phyloP scores from a whole-genome alignment of 805 yeast species.

The Candida namnaoensis region DNA sequence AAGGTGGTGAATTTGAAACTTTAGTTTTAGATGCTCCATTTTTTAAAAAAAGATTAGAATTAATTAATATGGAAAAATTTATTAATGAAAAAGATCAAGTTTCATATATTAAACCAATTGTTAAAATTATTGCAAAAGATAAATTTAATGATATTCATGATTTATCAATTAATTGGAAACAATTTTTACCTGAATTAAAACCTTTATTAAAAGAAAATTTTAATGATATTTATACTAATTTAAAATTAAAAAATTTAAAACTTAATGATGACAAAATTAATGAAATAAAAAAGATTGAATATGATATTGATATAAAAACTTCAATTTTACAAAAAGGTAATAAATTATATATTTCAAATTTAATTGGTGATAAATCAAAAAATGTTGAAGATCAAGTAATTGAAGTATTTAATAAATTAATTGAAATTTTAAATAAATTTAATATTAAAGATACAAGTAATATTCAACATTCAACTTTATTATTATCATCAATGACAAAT shows the following conservation, averaged over 20 bases:
- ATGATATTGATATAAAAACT: not conserved
- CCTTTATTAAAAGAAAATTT: slow-evolving; percentile 32
- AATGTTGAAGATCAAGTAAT: slow-evolving; percentile 34
- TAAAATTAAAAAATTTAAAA: too few relatives aligned
- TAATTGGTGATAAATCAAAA: slow-evolving; percentile 13
- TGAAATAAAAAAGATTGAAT: not conserved
- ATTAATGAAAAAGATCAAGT: slow-evolving; percentile 49
- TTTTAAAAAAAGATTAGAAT: slow-evolving; percentile 42
- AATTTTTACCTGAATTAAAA: slow-evolving; percentile 5
- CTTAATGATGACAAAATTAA: not conserved
- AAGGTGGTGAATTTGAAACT: slow-evolving; percentile 97
- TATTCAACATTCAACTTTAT: slow-evolving; percentile 51
- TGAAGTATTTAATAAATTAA: slow-evolving; percentile 40
- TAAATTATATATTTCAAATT: slow-evolving; percentile 34
- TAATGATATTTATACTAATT: slow-evolving; percentile 20
- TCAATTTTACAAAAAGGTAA: slow-evolving; percentile 16
- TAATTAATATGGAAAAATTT: slow-evolving; percentile 19
- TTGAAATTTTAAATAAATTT: slow-evolving; percentile 20
- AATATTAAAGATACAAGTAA: slow-evolving; percentile 27
- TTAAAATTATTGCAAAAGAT: slow-evolving; percentile 34
- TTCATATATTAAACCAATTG: slow-evolving; percentile 50
- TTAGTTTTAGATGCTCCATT: slow-evolving; percentile 87
- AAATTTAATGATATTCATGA: slow-evolving; percentile 12
- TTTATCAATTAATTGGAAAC: slow-evolving; percentile 13
- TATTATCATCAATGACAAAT: slow-evolving; percentile 54